These are phyloP conservation scores for Xylaria longipes DNA, from an alignment of 495 filamentous ascomycete genomes.

Conservation along the genomic window DNA sequence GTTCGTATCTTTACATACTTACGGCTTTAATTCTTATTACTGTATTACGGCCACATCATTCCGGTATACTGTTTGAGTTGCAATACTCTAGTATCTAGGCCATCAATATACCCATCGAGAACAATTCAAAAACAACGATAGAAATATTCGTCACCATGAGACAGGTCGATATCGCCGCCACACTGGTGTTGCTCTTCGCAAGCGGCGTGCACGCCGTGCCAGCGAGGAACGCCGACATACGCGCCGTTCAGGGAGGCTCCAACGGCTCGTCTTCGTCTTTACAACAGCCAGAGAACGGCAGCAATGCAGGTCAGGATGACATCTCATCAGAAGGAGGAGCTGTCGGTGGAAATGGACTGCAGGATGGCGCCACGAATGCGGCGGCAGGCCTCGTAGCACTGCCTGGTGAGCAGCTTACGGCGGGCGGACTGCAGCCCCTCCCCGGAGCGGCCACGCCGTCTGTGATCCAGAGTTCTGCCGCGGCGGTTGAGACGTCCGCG, in stretches of 20 bases:
- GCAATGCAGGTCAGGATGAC: not conserved
- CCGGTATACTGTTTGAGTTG: not conserved
- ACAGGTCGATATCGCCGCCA: not conserved
- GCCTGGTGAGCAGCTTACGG: constrained; percentile 10
- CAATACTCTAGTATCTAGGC: not conserved
- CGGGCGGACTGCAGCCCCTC: constrained; percentile 9
- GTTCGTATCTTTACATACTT: not conserved
- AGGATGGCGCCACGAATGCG: not conserved
- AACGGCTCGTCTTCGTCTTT: not conserved
- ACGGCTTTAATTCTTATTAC: constrained; percentile 22
- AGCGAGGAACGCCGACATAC: not conserved
- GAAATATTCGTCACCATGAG: constrained; percentile 7
- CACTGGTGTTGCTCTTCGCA: not conserved
- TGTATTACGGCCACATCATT: not conserved
- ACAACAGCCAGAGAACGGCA: not conserved
- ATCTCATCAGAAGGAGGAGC: not conserved
- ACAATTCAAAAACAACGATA: not conserved
- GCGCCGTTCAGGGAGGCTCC: not conserved
- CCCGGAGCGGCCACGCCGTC: constrained; percentile 1
- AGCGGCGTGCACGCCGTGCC: constrained; percentile 14
- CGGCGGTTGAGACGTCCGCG: constrained; percentile 7
- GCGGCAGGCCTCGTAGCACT: constrained; percentile 13
- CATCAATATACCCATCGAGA: not conserved
- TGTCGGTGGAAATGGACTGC: not conserved
- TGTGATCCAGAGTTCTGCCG: not conserved